Base-by-base conservation (phyloP, 1,284 basidiomycete species). In the Takashimella koratensis region DNA sequence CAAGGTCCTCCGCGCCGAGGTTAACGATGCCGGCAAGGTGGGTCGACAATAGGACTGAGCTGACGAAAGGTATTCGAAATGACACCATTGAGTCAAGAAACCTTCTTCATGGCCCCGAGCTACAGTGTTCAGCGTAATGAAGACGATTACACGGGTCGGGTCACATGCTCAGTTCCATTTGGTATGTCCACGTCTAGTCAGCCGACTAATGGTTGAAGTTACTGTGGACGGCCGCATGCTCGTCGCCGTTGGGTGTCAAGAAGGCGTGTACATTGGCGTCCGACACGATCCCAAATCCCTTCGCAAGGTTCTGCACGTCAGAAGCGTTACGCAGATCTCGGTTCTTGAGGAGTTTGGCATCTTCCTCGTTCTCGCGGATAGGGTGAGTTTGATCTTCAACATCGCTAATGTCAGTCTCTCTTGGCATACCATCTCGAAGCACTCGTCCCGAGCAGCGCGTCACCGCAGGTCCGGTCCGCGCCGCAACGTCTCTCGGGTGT, bases 211-310 rank as follows among this genome's bases (percentile, higher is more conserved):
- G n/a, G 10, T 12, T 21, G 43, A 30, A 45, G 16, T 57, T 53
- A 91, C 91, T 2, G 80, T 83, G 4, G 91, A 97, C 70, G 85
- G 88, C 4, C 83, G 90, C 43, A 82, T 83, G 2, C 80, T 98
- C 16, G 86, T 97, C 19, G 92, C 94, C 0, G 86, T 97, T 61
- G 94, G 94, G 20, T 96, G 93, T 73, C 86, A 89, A 0, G 91
- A 97, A 67, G 95, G 95, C 36, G 90, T 98, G 2, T 98, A 92
- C 90, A 95, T 98, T 60, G 95, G 94, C 0, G 86, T 96, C 73
- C 83, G 90, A 26, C 87, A 90, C 64, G 87, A 95, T 69, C 86
- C 92, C 0, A 78, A 81, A 70, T 94, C 92, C 4, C 82, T 96
- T 75, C 84, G 89, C 27, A 88, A 91, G 53, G 92, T 97, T 20